Conservation (phyloP, 768 basidiomycete genomes). For the Boletus vermiculosoides region DNA sequence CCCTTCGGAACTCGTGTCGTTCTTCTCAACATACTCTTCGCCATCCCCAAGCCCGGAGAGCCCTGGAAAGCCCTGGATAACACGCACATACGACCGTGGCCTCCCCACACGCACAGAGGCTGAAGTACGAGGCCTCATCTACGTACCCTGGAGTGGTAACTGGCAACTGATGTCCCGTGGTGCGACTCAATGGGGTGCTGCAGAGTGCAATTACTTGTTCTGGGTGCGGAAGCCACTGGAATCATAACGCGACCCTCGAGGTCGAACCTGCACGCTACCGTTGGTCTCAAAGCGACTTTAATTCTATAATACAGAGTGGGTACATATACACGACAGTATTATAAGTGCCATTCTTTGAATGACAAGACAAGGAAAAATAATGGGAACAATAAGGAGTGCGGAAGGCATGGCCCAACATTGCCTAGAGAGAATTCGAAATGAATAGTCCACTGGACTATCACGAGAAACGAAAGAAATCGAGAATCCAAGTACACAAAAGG, state of each 20-base stretch:
- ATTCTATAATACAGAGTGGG: slow-evolving; percentile 17
- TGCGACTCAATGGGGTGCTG: slow-evolving; percentile 44
- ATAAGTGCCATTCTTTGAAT: background rate
- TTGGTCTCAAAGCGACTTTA: background rate
- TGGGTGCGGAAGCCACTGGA: slow-evolving; percentile 74
- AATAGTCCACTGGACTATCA: background rate
- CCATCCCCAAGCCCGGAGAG: slow-evolving; percentile 7
- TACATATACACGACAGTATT: slow-evolving; percentile 14
- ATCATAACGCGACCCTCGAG: background rate
- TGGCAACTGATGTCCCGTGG: slow-evolving; percentile 70
- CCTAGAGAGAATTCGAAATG: background rate
- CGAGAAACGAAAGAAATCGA: background rate
- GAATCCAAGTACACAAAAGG: background rate
- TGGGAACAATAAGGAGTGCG: background rate
- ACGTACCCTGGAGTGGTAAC: slow-evolving; percentile 64
- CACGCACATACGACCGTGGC: slow-evolving; percentile 44
- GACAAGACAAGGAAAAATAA: background rate
- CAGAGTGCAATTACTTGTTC: slow-evolving; percentile 77
- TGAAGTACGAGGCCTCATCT: slow-evolving; percentile 77
- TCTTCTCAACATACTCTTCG: slow-evolving; percentile 64
- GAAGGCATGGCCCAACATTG: background rate
- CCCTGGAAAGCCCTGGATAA: slow-evolving; percentile 55
- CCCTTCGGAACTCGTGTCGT: slow-evolving; percentile 78
- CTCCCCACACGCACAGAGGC: slow-evolving; percentile 64
- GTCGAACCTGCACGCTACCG: background rate